Evolutionary conservation across 169 alveolate genomes (phyloP).

Genomic region (Plasmodium sp.): DNA sequence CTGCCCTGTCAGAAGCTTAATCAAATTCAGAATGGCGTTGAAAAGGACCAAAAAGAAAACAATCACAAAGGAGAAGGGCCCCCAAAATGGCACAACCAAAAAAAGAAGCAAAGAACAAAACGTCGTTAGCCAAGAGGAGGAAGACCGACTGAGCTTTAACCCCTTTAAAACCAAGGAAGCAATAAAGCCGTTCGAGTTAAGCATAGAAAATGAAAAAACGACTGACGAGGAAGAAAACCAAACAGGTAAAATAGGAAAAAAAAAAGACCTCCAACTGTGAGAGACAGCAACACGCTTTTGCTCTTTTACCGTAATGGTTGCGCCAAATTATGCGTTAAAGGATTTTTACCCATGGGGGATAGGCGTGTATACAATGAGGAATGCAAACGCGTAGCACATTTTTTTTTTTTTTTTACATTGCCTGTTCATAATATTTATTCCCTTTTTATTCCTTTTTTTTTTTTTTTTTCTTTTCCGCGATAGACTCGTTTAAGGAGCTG

Average conservation of each 20-base stretch:
- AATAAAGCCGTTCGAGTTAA: slow-evolving; percentile 21
- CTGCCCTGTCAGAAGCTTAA: too few species aligned
- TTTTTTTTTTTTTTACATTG: background rate
- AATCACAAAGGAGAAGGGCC: background rate
- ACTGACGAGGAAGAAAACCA: background rate
- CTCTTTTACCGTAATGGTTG: background rate
- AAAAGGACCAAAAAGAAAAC: slow-evolving; percentile 1
- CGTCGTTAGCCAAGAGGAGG: background rate
- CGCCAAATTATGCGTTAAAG: background rate
- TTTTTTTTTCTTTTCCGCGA: background rate
- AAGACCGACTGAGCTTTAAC: slow-evolving; percentile 1
- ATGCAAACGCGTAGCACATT: background rate
- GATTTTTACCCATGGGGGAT: background rate
- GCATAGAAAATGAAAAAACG: slow-evolving; percentile 10
- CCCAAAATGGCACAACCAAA: slow-evolving; percentile 15
- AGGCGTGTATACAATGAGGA: background rate
- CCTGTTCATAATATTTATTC: too few species aligned
- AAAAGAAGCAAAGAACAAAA: background rate
- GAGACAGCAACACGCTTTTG: background rate
- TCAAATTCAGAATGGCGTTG: slow-evolving; percentile 2
- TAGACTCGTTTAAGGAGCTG: slow-evolving; percentile 8
- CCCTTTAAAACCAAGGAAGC: slow-evolving; percentile 12
- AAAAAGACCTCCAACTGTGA: background rate
- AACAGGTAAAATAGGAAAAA: background rate
- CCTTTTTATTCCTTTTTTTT: background rate